phyloP scores from a whole-genome alignment of 2,329 filamentous ascomycete species.

The Didymella segeticola region DNA sequence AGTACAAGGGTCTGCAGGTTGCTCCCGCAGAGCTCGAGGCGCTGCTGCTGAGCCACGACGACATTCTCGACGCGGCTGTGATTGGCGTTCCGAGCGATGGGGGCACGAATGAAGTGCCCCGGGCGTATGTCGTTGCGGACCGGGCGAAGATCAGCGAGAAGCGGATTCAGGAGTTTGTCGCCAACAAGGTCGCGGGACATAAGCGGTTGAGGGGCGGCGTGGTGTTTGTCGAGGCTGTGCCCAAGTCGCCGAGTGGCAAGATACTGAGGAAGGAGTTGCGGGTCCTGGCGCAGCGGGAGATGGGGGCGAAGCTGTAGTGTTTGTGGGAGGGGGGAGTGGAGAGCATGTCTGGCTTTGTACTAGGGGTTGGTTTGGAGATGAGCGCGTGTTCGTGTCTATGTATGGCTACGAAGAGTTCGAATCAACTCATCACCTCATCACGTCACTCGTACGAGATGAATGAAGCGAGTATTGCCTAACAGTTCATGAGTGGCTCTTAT shows the following conservation, averaged over 20 bases:
- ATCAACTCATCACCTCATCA: too few species aligned
- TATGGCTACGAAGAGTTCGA: too few species aligned
- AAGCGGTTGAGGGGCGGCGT: conserved; percentile 50
- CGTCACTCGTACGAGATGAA: too few species aligned
- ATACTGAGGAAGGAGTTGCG: conserved; percentile 48
- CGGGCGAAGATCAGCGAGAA: conserved; percentile 34
- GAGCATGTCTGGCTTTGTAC: too few species aligned
- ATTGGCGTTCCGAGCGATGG: conserved; percentile 52
- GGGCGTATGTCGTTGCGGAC: conserved; percentile 54
- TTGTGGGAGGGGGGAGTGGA: too few species aligned
- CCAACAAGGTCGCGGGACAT: conserved; percentile 40
- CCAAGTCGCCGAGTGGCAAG: conserved; percentile 47
- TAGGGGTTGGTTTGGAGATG: too few species aligned
- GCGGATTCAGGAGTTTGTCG: conserved; percentile 44
- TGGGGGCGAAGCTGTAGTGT: conserved; percentile 34
- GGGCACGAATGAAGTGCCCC: conserved; percentile 49
- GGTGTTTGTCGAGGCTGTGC: conserved; percentile 45
- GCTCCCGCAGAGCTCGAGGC: conserved; percentile 58
- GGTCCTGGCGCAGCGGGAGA: conserved; percentile 40
- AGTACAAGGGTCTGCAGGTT: conserved; percentile 59
- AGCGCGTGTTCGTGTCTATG: too few species aligned
- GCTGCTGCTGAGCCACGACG: conserved; percentile 50
- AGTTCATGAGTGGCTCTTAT: too few species aligned
- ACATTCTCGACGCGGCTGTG: conserved; percentile 55
- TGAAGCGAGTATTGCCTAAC: too few species aligned